phyloP scores from a whole-genome alignment of 345 rosid species.

The Ceriops zippeliana region DNA sequence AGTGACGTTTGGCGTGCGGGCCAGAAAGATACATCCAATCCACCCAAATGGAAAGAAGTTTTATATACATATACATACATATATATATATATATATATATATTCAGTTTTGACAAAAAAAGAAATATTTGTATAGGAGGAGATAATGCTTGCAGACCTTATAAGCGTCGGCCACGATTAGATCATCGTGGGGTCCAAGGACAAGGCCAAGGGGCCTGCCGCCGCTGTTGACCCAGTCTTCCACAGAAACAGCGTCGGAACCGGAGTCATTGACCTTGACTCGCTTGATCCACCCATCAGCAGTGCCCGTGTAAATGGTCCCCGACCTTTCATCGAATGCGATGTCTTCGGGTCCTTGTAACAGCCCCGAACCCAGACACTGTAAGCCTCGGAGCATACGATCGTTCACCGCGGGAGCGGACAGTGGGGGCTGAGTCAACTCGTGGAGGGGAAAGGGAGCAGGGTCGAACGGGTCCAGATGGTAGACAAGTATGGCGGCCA shows the following conservation, averaged over 20 bases:
- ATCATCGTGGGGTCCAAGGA: conserved; percentile 37
- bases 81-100: too few species aligned
- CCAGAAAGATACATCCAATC: too few species aligned
- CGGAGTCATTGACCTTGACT: conserved; percentile 48
- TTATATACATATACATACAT: too few species aligned
- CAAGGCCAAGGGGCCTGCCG: conserved; percentile 83
- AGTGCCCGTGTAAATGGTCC: conserved; percentile 51
- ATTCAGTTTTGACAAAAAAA: too few species aligned
- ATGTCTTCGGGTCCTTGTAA: conserved; percentile 63
- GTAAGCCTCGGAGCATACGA: conserved; percentile 40
- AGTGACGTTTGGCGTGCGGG: too few species aligned
- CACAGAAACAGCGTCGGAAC: conserved; percentile 26
- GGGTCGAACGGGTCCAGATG: conserved; percentile 52
- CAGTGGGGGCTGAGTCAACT: conserved; percentile 19
- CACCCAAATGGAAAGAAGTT: too few species aligned
- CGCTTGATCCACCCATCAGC: conserved; percentile 85
- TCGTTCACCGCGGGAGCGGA: conserved; percentile 26
- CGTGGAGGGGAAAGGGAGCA: conserved; percentile 41
- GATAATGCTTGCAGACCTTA: conserved; percentile 38
- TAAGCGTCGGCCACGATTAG: conserved; percentile 65
- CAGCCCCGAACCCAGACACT: conserved; percentile 41
- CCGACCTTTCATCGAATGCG: conserved; percentile 37
- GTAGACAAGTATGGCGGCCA: conserved; percentile 35
- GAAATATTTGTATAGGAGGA: too few species aligned
- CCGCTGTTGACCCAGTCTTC: conserved; percentile 66